These are phyloP conservation scores for Ichthyophthirius multifiliis DNA, from an alignment of 169 alveolate genomes.

Conservation along the genomic window DNA sequence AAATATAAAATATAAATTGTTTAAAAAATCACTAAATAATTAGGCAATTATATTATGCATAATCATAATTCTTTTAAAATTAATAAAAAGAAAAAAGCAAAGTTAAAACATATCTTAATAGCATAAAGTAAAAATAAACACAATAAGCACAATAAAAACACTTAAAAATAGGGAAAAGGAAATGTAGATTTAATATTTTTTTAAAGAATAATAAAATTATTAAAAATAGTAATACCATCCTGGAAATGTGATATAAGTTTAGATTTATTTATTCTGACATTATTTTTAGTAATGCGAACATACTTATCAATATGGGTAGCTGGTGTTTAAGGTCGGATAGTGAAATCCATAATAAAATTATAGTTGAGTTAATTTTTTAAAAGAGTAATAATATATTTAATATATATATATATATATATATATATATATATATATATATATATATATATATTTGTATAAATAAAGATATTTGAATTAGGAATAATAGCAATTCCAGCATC, in stretches of 20 bases:
- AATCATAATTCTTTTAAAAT: no score
- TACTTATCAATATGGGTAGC: slow-evolving; percentile 75
- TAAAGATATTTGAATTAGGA: slow-evolving; percentile 33
- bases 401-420: no score
- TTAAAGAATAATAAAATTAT: slow-evolving; percentile 39
- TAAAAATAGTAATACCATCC: slow-evolving; percentile 68
- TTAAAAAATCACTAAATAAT: no score
- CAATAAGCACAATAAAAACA: no score
- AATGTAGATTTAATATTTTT: slow-evolving; percentile 60
- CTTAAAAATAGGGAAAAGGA: slow-evolving; percentile 43
- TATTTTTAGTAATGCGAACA: slow-evolving; percentile 67
- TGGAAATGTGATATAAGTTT: slow-evolving; percentile 39
- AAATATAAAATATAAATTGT: no score
- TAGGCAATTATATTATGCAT: no score
- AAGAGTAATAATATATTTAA: no score
- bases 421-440: no score
- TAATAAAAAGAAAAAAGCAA: no score
- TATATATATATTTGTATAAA: background rate
- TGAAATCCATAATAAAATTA: slow-evolving; percentile 69
- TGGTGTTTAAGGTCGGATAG: slow-evolving; percentile 73
- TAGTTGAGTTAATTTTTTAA: slow-evolving; percentile 50
- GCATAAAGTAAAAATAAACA: no score
- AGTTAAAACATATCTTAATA: no score
- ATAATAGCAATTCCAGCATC: slow-evolving; percentile 81
- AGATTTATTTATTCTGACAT: slow-evolving; percentile 50